Evolutionary conservation across 2,329 filamentous ascomycete genomes (phyloP).

Genomic region (Akanthomyces muscarius): DNA sequence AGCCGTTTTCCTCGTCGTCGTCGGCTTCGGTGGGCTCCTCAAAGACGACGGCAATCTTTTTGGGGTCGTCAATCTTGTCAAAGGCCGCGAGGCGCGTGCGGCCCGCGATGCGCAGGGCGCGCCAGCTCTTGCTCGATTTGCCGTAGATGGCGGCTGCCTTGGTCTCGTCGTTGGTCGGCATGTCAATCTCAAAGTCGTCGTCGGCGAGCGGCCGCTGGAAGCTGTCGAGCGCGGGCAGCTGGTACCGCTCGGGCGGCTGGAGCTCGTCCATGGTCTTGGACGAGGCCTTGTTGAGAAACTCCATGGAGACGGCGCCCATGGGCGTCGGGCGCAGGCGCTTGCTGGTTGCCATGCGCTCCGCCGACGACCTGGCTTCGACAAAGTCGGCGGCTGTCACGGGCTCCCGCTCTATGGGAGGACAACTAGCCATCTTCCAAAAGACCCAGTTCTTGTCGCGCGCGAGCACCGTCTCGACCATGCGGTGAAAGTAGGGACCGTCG

Average conservation of each 20-base stretch:
- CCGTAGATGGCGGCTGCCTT: constrained; percentile 57
- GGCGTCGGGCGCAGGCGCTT: constrained; percentile 66
- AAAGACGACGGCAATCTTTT: constrained; percentile 61
- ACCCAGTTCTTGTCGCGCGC: constrained; percentile 98
- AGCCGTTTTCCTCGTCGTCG: constrained; percentile 31
- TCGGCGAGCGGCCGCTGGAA: constrained; percentile 72
- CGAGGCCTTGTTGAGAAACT: constrained; percentile 64
- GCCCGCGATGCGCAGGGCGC: constrained; percentile 76
- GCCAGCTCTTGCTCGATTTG: constrained; percentile 88
- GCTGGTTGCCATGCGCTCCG: constrained; percentile 62
- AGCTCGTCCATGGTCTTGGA: constrained; percentile 60
- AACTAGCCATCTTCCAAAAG: constrained; percentile 94
- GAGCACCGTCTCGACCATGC: constrained; percentile 94
- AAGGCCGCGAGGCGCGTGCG: constrained; percentile 71
- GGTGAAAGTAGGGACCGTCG: constrained; percentile 89
- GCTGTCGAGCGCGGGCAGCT: constrained; percentile 63
- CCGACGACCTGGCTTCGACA: constrained; percentile 62
- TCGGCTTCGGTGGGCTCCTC: constrained; percentile 41
- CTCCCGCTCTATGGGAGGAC: constrained; percentile 76
- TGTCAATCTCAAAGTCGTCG: constrained; percentile 82
- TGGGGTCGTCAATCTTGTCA: constrained; percentile 82
- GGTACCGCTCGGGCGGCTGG: constrained; percentile 60
- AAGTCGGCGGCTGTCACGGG: constrained; percentile 67
- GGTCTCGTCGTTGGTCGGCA: constrained; percentile 62
- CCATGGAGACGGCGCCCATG: constrained; percentile 69